phyloP scores from a whole-genome alignment of 108 stramenopile species.

The Nannochloropsis oceanica region DNA sequence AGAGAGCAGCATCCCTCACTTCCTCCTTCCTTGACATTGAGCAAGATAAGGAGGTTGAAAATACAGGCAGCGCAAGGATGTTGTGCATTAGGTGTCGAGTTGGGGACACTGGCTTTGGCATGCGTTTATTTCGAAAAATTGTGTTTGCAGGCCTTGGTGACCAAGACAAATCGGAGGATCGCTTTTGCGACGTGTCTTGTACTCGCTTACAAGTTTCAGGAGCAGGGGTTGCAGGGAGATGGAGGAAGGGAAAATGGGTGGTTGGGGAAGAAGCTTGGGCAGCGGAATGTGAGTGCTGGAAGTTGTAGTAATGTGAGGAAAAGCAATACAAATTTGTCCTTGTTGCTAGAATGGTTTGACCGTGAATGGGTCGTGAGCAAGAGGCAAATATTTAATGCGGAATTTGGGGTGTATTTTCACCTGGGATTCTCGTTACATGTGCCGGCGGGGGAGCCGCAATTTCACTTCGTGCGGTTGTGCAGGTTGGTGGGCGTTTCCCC shows the following conservation, averaged over 20 bases:
- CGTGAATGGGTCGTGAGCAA: constrained; percentile 1
- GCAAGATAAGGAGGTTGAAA: constrained; percentile 69
- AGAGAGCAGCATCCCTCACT: constrained; percentile 53
- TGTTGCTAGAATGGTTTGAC: neutral
- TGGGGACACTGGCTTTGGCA: constrained; percentile 67
- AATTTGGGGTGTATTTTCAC: constrained; percentile 34
- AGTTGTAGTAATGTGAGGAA: neutral
- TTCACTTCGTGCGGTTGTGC: constrained; percentile 29
- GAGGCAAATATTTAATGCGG: constrained; percentile 27
- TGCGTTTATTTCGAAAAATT: constrained; percentile 83
- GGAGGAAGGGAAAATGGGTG: neutral
- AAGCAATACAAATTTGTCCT: neutral
- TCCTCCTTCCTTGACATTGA: constrained; percentile 78
- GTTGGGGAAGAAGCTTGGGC: neutral
- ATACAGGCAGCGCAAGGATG: constrained; percentile 51
- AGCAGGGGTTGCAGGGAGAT: neutral
- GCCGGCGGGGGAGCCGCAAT: constrained; percentile 13
- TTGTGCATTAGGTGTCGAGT: constrained; percentile 40
- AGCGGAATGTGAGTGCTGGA: neutral
- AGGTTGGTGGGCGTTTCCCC: neutral
- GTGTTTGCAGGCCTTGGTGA: constrained; percentile 69
- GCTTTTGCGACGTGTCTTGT: constrained; percentile 76
- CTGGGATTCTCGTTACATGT: constrained; percentile 27
- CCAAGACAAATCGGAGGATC: constrained; percentile 72
- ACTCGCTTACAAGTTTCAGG: constrained; percentile 54